Base-by-base conservation (phyloP, 371 early-diverging fungal species). In the Actinomortierella wolfii region DNA sequence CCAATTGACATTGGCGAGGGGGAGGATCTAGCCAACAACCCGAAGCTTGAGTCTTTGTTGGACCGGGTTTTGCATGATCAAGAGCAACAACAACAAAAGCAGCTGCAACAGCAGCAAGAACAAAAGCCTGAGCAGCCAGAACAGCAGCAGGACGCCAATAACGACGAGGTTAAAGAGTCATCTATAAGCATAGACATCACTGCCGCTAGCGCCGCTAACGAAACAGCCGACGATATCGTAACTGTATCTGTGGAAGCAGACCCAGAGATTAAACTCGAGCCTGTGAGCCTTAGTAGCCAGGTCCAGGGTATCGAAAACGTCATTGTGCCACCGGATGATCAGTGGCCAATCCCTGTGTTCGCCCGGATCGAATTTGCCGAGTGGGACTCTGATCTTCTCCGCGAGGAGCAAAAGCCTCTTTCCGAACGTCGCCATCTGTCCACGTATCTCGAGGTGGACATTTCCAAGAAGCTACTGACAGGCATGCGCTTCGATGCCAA, bases 291-390 rank as follows among this genome's bases (percentile, higher is more conserved):
- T n/a, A n/a, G n/a, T n/a, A n/a, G n/a, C n/a, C n/a, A n/a, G n/a
- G n/a, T n/a, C 44, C 20, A 44, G n/a, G 15, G 65, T 70, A 41
- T 60, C 54, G 1, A 47, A 60, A 28, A 64, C 70, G 48, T 57
- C 54, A 29, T 43, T 24, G 55, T 54, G 48, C 48, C 23, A 11
- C 48, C 23, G 23, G 25, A 23, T 21, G 25, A 17, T 13, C 23
- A 48, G 21, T 34, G 34, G 34, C 34, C 34, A 34, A 25, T 48
- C 24, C 48, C 48, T 13, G 23, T 21, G 5, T 23, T 48, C 25
- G 48, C 48, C 48, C 18, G 25, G 5, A 25, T 48, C 21, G 23
- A 23, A 11, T 23, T 48, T 20, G 23, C n/a, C 23, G 48, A 48
- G 13, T 48, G 48, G 48, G 48, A 65, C 42, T 23, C 45, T 2